These are phyloP conservation scores for Globisporangium okanoganense DNA, from an alignment of 352 stramenopile species.

Conservation along the genomic window DNA sequence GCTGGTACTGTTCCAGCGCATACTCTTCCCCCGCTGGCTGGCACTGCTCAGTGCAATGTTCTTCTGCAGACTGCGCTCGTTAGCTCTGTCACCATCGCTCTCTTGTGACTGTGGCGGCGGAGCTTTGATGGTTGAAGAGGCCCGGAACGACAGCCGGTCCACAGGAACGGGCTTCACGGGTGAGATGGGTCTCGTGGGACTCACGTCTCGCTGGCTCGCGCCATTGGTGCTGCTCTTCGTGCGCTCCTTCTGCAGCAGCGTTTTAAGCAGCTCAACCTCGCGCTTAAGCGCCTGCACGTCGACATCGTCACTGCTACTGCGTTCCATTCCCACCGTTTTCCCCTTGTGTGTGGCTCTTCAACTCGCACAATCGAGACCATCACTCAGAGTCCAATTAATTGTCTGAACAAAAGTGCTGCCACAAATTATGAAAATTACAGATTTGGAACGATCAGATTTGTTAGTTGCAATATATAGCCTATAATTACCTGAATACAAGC, in stretches of 20 bases:
- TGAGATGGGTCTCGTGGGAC: slow-evolving; percentile 12
- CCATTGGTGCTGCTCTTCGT: slow-evolving; percentile 18
- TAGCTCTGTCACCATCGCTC: background rate
- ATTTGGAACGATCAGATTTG: too few relatives aligned
- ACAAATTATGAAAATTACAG: background rate
- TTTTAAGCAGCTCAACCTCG: slow-evolving; percentile 47
- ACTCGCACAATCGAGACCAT: too few relatives aligned
- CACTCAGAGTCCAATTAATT: too few relatives aligned
- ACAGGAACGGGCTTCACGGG: background rate
- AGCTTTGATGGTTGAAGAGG: background rate
- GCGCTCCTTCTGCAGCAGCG: slow-evolving; percentile 41
- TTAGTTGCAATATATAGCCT: too few relatives aligned
- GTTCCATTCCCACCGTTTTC: background rate
- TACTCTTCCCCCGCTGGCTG: background rate
- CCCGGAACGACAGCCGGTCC: background rate
- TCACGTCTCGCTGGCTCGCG: background rate
- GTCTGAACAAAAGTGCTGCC: too few relatives aligned
- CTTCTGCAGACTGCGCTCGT: background rate
- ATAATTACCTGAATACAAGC: too few relatives aligned
- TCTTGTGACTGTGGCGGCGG: background rate
- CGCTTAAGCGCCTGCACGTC: slow-evolving; percentile 47
- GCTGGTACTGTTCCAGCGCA: slow-evolving; percentile 3
- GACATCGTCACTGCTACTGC: slow-evolving; percentile 19
- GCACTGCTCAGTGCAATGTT: background rate
- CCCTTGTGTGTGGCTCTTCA: background rate